These are phyloP conservation scores for Dendrobium huoshanense DNA, from an alignment of 106 monocot species.

Conservation along the genomic window DNA sequence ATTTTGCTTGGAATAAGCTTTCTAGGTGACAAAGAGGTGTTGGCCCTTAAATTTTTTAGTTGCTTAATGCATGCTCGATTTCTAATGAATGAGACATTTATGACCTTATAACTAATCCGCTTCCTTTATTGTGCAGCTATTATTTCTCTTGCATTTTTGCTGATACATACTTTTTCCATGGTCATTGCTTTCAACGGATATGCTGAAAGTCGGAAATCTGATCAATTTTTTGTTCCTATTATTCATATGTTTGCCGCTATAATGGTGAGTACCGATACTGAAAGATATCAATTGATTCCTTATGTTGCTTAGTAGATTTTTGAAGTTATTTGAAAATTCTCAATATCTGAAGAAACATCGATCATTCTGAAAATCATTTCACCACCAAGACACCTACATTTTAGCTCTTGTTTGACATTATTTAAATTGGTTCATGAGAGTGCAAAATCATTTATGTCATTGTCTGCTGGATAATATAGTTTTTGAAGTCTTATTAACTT, in stretches of 20 bases:
- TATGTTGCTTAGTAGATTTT: not conserved
- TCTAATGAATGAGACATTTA: conserved; percentile 2
- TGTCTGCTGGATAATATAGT: too few species aligned
- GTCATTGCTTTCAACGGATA: conserved; percentile 95
- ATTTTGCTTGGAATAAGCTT: not conserved
- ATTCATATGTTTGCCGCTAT: conserved; percentile 65
- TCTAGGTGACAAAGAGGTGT: not conserved
- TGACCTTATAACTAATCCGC: conserved; percentile 5
- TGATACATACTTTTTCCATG: conserved; percentile 92
- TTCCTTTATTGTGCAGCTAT: conserved; percentile 45
- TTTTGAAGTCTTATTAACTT: too few species aligned
- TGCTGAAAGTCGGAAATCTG: conserved; percentile 54
- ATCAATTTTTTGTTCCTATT: conserved; percentile 55
- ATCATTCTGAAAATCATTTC: too few species aligned
- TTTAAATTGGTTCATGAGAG: too few species aligned
- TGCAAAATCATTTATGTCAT: too few species aligned
- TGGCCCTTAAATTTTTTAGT: not conserved
- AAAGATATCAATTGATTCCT: not conserved
- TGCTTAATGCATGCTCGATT: not conserved
- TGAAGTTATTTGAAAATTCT: not conserved
- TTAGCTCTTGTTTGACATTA: too few species aligned
- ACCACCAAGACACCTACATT: too few species aligned
- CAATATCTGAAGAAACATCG: not conserved
- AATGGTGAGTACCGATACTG: conserved; percentile 43
- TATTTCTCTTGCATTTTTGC: conserved; percentile 73